A percentile compares a stretch with the other conserved stretches of the same genome.
Evolutionary conservation across 2,329 filamentous ascomycete species (phyloP).

Genomic region (Lecanicillium sp.): DNA sequence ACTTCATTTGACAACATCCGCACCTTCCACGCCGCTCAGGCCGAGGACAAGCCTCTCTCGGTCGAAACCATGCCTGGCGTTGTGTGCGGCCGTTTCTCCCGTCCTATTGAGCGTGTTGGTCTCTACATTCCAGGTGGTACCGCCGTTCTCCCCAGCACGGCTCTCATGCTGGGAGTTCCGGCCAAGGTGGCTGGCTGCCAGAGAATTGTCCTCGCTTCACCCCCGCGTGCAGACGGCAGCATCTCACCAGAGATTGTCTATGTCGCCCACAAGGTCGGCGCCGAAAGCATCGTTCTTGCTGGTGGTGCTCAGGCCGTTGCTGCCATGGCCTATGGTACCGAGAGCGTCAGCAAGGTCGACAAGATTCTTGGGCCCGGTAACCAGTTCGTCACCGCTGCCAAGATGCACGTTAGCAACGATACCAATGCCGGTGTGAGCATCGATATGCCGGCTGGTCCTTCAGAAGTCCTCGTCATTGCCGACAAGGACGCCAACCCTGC

Average conservation of each 20-base stretch:
- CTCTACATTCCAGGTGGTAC: constrained; percentile 94
- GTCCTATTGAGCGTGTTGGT: constrained; percentile 92
- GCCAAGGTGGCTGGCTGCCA: constrained; percentile 96
- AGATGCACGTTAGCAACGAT: constrained; percentile 98
- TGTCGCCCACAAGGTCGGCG: constrained; percentile 91
- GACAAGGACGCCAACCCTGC: constrained; percentile 82
- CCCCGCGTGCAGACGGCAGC: constrained; percentile 79
- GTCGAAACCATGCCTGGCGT: constrained; percentile 99
- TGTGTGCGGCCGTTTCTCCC: constrained; percentile 82
- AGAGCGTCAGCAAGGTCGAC: constrained; percentile 91
- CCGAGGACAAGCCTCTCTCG: constrained; percentile 69
- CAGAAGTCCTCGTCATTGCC: constrained; percentile 92
- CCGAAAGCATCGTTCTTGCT: constrained; percentile 90
- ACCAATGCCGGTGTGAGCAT: constrained; percentile 92
- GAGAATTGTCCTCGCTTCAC: constrained; percentile 88
- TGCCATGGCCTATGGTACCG: constrained; percentile 94
- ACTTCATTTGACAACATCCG: constrained; percentile 88
- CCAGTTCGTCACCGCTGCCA: constrained; percentile 95
- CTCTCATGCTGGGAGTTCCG: constrained; percentile 95
- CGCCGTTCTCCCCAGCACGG: constrained; percentile 92
- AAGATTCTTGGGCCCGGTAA: constrained; percentile 98
- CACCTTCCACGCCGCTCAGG: constrained; percentile 88
- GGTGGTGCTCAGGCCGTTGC: constrained; percentile 94
- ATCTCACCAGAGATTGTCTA: constrained; percentile 97
- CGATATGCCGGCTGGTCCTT: constrained; percentile 96